A percentile compares a stretch with the other conserved stretches of the same genome.
Conservation (phyloP, 305 asterid species). For the Solanum aculeatissimum region DNA sequence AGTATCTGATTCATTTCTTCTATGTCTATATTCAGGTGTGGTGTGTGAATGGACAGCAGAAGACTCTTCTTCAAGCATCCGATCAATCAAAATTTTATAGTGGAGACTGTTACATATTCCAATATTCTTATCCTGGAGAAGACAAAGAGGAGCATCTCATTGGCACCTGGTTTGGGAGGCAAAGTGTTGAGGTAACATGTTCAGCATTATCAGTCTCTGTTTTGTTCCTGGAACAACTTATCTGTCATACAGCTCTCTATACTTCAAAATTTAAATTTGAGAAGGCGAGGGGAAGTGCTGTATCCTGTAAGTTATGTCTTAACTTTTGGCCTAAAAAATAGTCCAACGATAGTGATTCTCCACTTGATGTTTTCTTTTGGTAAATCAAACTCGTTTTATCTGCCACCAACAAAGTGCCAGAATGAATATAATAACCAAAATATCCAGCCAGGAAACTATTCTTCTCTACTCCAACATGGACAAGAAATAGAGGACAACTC, state of each 20-base stretch:
- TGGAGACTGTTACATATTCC: conserved; percentile 94
- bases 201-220: conserved; percentile 2
- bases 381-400: background rate
- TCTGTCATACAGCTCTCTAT: background rate
- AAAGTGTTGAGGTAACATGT: conserved; percentile 66
- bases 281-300: background rate
- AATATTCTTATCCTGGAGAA: conserved; percentile 84
- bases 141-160: conserved; percentile 78
- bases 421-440: background rate
- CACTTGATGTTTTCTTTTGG: background rate
- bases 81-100: conserved; percentile 82
- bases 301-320: background rate
- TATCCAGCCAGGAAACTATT: background rate
- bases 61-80: conserved; percentile 58
- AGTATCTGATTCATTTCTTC: conserved; percentile 6
- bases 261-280: background rate
- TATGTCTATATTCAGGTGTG: conserved; percentile 55
- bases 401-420: background rate
- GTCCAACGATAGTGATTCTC: background rate
- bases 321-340: background rate
- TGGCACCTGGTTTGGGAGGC: conserved; percentile 98
- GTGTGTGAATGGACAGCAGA: conserved; percentile 69
- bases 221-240: background rate
- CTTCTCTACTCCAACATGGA: background rate
- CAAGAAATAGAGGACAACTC: background rate